Conservation (phyloP, 2,329 filamentous ascomycete species). For the Colletotrichum gloeosporioides region DNA sequence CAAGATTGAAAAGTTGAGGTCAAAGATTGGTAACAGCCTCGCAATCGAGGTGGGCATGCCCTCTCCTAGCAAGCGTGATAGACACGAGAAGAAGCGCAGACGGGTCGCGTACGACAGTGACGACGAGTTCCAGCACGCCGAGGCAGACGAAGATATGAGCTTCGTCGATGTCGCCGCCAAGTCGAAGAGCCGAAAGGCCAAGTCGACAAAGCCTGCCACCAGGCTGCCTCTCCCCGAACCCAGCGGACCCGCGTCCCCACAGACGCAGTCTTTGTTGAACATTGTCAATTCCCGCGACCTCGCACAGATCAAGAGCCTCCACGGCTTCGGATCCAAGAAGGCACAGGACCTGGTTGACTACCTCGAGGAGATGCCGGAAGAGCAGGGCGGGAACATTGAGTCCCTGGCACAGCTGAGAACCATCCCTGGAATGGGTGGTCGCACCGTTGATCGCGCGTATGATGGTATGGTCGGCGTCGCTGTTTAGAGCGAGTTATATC, state of each 20-base stretch:
- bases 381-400: constrained; percentile 47
- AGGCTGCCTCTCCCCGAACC: constrained; percentile 40
- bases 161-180: constrained; percentile 32
- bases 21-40: constrained; percentile 47
- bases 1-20: constrained; percentile 70
- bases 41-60: neutral
- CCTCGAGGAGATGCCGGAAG: constrained; percentile 50
- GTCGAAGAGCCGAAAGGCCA: constrained; percentile 35
- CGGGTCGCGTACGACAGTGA: constrained; percentile 34
- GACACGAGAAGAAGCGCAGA: constrained; percentile 27
- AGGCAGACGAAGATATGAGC: constrained; percentile 46
- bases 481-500: neutral
- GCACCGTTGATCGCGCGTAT: constrained; percentile 62
- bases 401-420: constrained; percentile 56
- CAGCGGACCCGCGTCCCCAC: constrained; percentile 52
- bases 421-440: constrained; percentile 62
- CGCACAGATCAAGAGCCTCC: constrained; percentile 67
- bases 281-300: constrained; percentile 79
- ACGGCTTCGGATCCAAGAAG: constrained; percentile 76
- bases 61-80: neutral
- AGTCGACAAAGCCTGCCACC: constrained; percentile 29
- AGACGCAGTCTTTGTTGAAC: constrained; percentile 66
- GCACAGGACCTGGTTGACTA: constrained; percentile 66
- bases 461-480: constrained; percentile 38
- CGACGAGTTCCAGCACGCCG: constrained; percentile 43